Evolutionary conservation across 768 basidiomycete genomes (phyloP).

Genomic region (Steccherinum ochraceum): DNA sequence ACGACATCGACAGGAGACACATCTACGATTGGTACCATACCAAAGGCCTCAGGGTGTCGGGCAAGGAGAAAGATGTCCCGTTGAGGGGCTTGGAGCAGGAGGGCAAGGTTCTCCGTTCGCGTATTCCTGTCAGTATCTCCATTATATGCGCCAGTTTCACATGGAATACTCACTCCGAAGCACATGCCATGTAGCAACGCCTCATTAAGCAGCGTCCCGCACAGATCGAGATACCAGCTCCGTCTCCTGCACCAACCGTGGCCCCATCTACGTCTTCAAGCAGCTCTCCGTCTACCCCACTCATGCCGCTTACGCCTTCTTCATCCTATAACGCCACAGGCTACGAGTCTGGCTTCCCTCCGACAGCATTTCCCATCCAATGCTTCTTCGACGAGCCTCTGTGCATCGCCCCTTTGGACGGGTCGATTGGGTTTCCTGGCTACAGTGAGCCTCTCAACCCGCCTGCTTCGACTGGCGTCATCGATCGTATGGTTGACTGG

Average conservation of each 20-base stretch:
- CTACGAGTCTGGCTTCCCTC: not conserved
- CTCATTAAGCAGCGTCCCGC: conserved; percentile 1
- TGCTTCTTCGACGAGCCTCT: not conserved
- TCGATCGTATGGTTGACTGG: conserved; percentile 10
- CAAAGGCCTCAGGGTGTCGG: conserved; percentile 30
- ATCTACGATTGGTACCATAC: conserved; percentile 78
- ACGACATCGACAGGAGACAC: conserved; percentile 64
- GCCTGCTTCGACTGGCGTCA: too few species aligned
- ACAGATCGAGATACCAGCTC: not conserved
- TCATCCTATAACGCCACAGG: not conserved
- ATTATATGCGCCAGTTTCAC: conserved; percentile 9
- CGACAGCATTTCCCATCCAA: not conserved
- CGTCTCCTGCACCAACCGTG: not conserved
- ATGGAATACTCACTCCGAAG: not conserved
- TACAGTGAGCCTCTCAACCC: not conserved
- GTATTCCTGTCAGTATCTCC: not conserved
- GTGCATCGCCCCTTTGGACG: conserved; percentile 3
- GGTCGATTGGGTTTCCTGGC: too few species aligned
- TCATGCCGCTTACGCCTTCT: not conserved
- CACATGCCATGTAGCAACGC: conserved; percentile 2
- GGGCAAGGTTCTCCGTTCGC: not conserved
- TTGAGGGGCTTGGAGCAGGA: not conserved
- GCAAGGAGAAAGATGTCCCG: conserved; percentile 12
- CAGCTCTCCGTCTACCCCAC: conserved; percentile 2
- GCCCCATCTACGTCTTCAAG: not conserved